Evolutionary conservation across 768 basidiomycete genomes (phyloP), one percentile per base, ranked within the genome.

Genomic region (Sistotremastrum suecicum): DNA sequence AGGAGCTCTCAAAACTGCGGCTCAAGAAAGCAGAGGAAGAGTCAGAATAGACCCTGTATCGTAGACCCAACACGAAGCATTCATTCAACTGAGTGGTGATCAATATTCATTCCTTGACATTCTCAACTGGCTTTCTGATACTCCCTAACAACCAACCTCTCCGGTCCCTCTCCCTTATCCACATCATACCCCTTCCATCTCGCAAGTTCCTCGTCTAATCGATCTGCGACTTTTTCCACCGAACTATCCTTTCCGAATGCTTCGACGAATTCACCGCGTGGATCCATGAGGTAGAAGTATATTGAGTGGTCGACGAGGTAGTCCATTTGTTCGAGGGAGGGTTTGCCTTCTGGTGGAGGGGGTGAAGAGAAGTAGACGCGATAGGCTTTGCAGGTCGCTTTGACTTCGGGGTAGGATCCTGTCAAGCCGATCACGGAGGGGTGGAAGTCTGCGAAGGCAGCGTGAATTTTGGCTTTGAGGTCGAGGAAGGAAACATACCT

Each of bases 331-430:
- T 28, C 47, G 29, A 3, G 8, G 37, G 12, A 11, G 10, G 83
- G 76, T 55, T 88, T 81, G 2, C 90, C 84, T 55, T 85, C 66
- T 3, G 67, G 67, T 5, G 46, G 46, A 7, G 88, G 88, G 2
- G 87, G 87, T 4, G 94, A 97, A 5, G 90, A 95, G 69, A 99
- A 99, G 64, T 99, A 99, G 37, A 99, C 95, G 37, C 95, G 83
- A 62, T 94, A 99, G 30, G 84, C 79, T 62, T 90, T 94, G 72
- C 94, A 98, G 28, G 81, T 76, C 30, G 79, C 71, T 62, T 98
- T 98, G 51, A 82, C 81, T 11, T 76, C 70, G 11, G 76, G 75
- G 56, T 89, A 97, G n/a, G 80, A 66, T 11, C 95, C 95, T 2
- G 81, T 83, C 42, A 98, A 73, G 7, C 94, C 95, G 37, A 90